Conservation (phyloP, 495 filamentous ascomycete species). For the Opeltia flavorubescens region DNA sequence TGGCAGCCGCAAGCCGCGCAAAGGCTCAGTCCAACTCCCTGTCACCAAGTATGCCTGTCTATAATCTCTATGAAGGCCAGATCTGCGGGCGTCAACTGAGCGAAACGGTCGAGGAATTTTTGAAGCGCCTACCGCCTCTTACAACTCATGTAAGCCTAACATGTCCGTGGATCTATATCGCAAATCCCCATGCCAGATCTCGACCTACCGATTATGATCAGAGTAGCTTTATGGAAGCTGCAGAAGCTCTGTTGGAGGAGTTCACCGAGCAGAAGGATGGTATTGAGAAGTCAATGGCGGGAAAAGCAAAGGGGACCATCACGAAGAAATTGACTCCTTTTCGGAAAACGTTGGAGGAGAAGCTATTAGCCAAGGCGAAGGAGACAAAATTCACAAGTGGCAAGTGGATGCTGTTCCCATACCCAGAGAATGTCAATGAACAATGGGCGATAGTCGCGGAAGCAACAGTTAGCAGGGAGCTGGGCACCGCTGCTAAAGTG, state of each 20-base stretch:
- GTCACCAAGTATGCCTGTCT: slow-evolving; percentile 14
- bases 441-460: slow-evolving; percentile 49
- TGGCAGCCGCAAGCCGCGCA: slow-evolving; percentile 5
- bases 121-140: slow-evolving; percentile 50
- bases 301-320: slow-evolving; percentile 25
- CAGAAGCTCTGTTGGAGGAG: slow-evolving; percentile 25
- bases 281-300: slow-evolving; percentile 26
- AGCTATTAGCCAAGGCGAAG: slow-evolving; percentile 42
- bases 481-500: slow-evolving; percentile 60
- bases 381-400: slow-evolving; percentile 42
- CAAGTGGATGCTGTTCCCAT: slow-evolving; percentile 79
- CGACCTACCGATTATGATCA: slow-evolving; percentile 20
- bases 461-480: slow-evolving; percentile 45
- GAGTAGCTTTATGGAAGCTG: slow-evolving; percentile 30
- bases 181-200: slow-evolving; percentile 32
- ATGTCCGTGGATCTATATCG: slow-evolving; percentile 54
- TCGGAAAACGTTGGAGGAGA: slow-evolving; percentile 32
- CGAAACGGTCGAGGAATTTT: slow-evolving; percentile 49
- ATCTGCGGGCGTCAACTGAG: slow-evolving; percentile 33
- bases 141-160: slow-evolving; percentile 26
- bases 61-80: slow-evolving; percentile 32
- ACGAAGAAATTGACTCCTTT: slow-evolving; percentile 36
- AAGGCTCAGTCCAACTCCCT: slow-evolving; percentile 1
- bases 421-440: slow-evolving; percentile 37
- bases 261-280: slow-evolving; percentile 24